These are phyloP conservation scores for Pholiota adiposa DNA, from an alignment of 1,284 basidiomycete species.

Conservation along the genomic window DNA sequence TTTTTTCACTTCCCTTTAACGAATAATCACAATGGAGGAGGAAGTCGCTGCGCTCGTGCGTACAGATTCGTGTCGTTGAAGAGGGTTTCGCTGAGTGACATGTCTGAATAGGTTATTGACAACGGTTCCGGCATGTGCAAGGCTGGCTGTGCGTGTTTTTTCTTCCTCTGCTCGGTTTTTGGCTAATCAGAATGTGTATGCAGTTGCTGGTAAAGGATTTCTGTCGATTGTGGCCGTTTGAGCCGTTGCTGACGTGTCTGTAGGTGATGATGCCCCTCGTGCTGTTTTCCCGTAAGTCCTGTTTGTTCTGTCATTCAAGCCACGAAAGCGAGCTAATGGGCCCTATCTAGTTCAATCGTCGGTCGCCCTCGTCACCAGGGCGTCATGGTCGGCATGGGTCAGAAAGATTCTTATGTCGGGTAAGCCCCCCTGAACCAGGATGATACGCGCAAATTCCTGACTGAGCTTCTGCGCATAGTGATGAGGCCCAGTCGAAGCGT, in stretches of 20 bases:
- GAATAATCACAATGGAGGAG: slow-evolving; percentile 33
- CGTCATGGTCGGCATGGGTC: slow-evolving; percentile 90
- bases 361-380: slow-evolving; percentile 92
- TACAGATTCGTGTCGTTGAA: neutral
- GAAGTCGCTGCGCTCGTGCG: slow-evolving; percentile 34
- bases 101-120: slow-evolving; percentile 65
- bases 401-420: slow-evolving; percentile 90
- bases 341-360: slow-evolving; percentile 73
- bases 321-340: neutral
- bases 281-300: slow-evolving; percentile 68
- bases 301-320: neutral
- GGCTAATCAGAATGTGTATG: slow-evolving; percentile 27
- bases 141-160: slow-evolving; percentile 73
- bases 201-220: slow-evolving; percentile 52
- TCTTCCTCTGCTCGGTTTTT: slow-evolving; percentile 9
- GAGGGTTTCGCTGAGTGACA: neutral
- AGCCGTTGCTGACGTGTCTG: slow-evolving; percentile 18
- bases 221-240: neutral
- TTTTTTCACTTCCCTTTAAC: slow-evolving; percentile 22
- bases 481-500: slow-evolving; percentile 95
- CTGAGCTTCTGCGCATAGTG: slow-evolving; percentile 44
- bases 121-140: slow-evolving; percentile 94
- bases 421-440: slow-evolving; percentile 36
- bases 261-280: slow-evolving; percentile 73
- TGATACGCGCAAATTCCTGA: neutral